phyloP scores from a whole-genome alignment of 2,329 filamentous ascomycete species.

The Coniochaeta prunicola region DNA sequence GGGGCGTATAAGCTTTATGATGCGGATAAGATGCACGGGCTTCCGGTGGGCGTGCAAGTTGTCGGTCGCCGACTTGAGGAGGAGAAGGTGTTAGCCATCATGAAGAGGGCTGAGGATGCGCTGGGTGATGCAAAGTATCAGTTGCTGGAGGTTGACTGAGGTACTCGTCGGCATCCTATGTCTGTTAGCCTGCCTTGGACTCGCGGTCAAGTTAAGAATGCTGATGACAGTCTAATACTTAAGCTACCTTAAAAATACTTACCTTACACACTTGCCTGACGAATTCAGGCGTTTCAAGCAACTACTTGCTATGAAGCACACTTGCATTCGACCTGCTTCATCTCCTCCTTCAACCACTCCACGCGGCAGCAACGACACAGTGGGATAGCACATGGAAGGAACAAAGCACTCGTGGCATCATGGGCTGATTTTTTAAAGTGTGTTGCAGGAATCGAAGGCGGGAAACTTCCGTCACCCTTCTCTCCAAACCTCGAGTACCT shows the following conservation, averaged over 20 bases:
- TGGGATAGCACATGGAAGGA: background rate
- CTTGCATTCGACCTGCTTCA: background rate
- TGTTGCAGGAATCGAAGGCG: background rate
- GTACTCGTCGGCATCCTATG: background rate
- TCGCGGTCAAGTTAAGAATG: background rate
- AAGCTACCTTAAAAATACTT: no score
- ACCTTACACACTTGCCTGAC: no score
- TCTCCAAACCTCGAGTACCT: background rate
- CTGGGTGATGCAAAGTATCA: conserved; percentile 51
- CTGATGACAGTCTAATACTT: no score
- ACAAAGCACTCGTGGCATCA: background rate
- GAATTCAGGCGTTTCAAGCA: no score
- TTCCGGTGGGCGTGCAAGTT: conserved; percentile 81
- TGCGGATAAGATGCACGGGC: conserved; percentile 71
- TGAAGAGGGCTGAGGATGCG: conserved; percentile 71
- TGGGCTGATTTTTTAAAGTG: background rate
- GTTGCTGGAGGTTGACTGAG: conserved; percentile 36
- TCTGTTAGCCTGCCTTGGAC: background rate
- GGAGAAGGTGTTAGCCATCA: conserved; percentile 77
- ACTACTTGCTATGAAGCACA: background rate
- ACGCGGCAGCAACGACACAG: background rate
- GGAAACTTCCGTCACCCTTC: background rate
- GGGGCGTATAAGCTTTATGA: conserved; percentile 87
- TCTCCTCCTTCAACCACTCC: background rate
- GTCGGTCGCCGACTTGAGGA: conserved; percentile 75